Base-by-base conservation (phyloP, 805 yeast genomes). In the Maudiozyma serrabonitensis region DNA sequence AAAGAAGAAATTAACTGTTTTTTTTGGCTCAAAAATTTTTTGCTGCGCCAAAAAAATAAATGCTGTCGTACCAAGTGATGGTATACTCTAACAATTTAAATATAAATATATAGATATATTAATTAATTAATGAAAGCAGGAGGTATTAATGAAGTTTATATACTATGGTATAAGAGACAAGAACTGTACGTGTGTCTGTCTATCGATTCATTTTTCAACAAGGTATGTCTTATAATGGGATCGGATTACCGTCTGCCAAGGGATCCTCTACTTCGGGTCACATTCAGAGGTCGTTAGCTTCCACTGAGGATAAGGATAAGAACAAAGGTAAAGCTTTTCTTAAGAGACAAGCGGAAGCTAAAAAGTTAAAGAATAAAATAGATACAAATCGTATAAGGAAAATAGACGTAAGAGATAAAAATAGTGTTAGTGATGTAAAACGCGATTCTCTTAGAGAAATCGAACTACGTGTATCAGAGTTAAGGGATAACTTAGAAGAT, bases 241-340 rank as follows among this genome's bases (percentile, higher is more conserved):
- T 65, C 8, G 69, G 69, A 4, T 46, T 65, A 41, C 54, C 56
- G 23, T 57, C 61, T 42, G 68, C 69, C 4, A 65, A 65, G 50
- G 69, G 69, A 1, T 61, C 67, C 2, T 54, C 66, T 15, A 65
- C 69, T 1, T 63, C 68, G 2, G 69, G 69, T 6, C 65, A 63
- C 43, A 50, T 65, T 2, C 68, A 63, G 50, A 50, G 56, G 42
- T 64, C 69, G 6, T 48, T 64, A 21, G 66, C 64, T 1, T 39
- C 53, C 15, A 55, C 51, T 32, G 40, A 47, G 13, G 50, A 46
- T 11, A 34, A 46, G 12, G 48, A 49, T 35, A 46, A 50, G 47
- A 50, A 53, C 9, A 34, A 46, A 11, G 49, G 48, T 31, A 46
- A 50, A 47, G 48, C 52, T 9, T 44, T 43, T 19, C 32, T 42